Conservation (phyloP, 1,284 basidiomycete genomes). For the Sanghuangporus sanghuang region DNA sequence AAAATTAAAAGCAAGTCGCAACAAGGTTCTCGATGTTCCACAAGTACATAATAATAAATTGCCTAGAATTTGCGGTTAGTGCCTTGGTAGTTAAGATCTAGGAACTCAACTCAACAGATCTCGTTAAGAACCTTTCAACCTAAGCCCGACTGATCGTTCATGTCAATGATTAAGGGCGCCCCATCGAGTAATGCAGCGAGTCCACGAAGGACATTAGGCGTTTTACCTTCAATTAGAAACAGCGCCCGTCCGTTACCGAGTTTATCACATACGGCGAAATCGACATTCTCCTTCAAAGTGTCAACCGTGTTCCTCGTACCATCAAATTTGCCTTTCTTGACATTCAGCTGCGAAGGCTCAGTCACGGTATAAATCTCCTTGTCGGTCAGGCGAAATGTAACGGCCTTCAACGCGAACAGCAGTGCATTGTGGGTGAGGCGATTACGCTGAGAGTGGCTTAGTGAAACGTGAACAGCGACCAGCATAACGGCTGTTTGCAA, state of each 20-base stretch:
- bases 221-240: background rate
- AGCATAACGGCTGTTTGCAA: background rate
- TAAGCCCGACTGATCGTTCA: background rate
- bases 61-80: background rate
- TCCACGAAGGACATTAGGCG: background rate
- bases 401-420: background rate
- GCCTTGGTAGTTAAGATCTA: background rate
- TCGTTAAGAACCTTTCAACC: background rate
- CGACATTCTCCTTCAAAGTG: background rate
- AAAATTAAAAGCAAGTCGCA: background rate
- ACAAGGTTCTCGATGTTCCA: background rate
- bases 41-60: background rate
- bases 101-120: background rate
- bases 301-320: background rate
- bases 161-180: background rate
- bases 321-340: too few species aligned
- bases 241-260: background rate
- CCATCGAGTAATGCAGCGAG: background rate
- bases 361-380: background rate
- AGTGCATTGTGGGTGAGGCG: background rate
- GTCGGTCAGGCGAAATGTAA: background rate
- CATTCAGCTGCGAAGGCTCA: background rate
- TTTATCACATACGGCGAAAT: background rate
- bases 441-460: background rate
- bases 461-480: background rate